Evolutionary conservation across 2,329 filamentous ascomycete genomes (phyloP).

Genomic region (Chrysosporium queenslandicum): DNA sequence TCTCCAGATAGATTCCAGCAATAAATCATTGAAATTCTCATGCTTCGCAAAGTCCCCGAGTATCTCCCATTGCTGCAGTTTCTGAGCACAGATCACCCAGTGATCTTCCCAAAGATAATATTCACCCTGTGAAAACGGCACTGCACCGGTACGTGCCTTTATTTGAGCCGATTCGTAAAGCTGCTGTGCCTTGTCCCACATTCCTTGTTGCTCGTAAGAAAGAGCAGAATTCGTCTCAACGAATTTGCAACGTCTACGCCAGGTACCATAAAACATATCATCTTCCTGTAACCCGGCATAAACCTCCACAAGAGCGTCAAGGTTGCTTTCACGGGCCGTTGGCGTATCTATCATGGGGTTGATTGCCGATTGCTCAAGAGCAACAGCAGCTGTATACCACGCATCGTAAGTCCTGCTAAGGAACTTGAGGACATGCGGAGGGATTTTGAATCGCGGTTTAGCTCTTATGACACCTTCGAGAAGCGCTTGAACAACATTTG

Average conservation of each 20-base stretch:
- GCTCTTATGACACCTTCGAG: conserved; percentile 78
- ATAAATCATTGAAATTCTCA: conserved; percentile 93
- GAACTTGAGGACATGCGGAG: conserved; percentile 92
- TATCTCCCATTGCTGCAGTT: conserved; percentile 98
- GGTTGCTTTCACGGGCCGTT: conserved; percentile 79
- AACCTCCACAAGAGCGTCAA: conserved; percentile 89
- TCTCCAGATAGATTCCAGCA: conserved; percentile 91
- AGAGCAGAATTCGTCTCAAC: conserved; percentile 95
- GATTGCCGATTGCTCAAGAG: conserved; percentile 81
- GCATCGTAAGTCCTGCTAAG: conserved; percentile 87
- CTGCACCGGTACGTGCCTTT: conserved; percentile 89
- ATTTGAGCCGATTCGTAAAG: conserved; percentile 96
- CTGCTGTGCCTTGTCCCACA: conserved; percentile 98
- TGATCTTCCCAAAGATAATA: conserved; percentile 99
- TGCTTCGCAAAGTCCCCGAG: conserved; percentile 96
- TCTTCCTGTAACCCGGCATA: conserved; percentile 88
- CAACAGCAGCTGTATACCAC: conserved; percentile 90
- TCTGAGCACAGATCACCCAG: conserved; percentile 95
- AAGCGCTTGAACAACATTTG: conserved; percentile 89
- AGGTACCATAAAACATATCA: conserved; percentile 94
- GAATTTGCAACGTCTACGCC: conserved; percentile 89
- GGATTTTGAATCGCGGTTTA: conserved; percentile 80
- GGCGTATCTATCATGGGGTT: conserved; percentile 75
- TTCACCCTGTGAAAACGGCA: conserved; percentile 90
- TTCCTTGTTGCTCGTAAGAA: conserved; percentile 96